Conservation (phyloP, 768 basidiomycete genomes). For the Lactarius hatsudake region DNA sequence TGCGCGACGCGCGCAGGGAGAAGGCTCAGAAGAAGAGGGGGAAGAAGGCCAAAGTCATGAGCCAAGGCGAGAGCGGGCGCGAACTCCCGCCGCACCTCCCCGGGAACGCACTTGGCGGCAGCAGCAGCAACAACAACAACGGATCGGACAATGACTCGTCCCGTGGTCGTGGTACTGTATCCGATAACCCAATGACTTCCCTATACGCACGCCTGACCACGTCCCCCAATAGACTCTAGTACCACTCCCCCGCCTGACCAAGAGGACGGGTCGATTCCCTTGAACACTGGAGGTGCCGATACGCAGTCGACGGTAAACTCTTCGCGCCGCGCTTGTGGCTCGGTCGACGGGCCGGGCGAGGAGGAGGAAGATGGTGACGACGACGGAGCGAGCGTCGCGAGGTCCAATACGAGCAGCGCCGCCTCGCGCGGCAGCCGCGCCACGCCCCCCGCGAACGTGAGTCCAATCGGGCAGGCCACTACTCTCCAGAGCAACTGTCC, state of each 20-base stretch:
- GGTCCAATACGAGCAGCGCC: not conserved
- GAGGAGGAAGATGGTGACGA: not conserved
- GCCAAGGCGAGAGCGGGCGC: too few relatives aligned
- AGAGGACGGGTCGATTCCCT: not conserved
- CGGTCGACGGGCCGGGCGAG: too few relatives aligned
- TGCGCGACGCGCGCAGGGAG: not conserved
- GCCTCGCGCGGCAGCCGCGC: not conserved
- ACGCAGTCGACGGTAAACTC: not conserved
- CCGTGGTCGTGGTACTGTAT: not conserved
- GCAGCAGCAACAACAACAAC: not conserved
- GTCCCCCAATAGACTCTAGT: not conserved
- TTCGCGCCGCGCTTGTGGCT: not conserved
- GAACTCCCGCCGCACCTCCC: not conserved
- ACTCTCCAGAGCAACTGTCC: not conserved
- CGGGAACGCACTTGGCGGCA: too few relatives aligned
- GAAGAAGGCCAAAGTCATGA: not conserved
- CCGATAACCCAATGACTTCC: not conserved
- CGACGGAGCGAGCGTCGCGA: not conserved
- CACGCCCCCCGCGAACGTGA: not conserved
- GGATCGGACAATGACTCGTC: not conserved
- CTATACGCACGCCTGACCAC: not conserved
- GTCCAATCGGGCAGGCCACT: not conserved
- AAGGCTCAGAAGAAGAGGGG: not conserved
- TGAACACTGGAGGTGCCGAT: not conserved
- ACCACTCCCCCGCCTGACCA: too few relatives aligned